Conservation (phyloP, 148 eudicot genomes). For the Pouteria glomerata region DNA sequence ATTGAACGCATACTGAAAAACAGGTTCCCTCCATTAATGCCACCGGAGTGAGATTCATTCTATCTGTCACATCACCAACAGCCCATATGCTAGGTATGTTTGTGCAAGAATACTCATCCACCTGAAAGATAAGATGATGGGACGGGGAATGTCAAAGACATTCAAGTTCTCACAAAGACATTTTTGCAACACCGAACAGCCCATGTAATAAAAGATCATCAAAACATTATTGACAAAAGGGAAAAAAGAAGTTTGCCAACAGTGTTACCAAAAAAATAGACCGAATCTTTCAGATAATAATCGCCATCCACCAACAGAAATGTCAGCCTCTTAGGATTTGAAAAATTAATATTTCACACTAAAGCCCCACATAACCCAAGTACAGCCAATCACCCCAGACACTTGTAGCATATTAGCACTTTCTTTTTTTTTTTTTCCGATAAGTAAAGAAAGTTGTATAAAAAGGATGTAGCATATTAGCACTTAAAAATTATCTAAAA, state of each 20-base stretch:
- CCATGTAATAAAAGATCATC: neutral
- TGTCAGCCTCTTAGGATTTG: neutral
- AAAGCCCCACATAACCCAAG: neutral
- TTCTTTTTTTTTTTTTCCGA: too few relatives aligned
- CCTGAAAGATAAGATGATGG: slow-evolving; percentile 38
- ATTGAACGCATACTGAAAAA: slow-evolving; percentile 63
- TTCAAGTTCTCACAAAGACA: neutral
- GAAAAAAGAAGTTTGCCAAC: neutral
- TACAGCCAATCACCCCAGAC: neutral
- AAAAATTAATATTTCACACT: neutral
- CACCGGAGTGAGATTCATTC: slow-evolving; percentile 97
- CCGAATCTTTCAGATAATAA: too few relatives aligned
- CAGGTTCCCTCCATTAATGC: slow-evolving; percentile 96
- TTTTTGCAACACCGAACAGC: neutral
- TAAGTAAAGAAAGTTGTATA: too few relatives aligned
- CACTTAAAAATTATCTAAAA: too few relatives aligned
- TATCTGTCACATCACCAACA: slow-evolving; percentile 87
- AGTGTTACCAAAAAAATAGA: too few relatives aligned
- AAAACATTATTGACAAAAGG: neutral
- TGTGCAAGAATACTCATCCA: slow-evolving; percentile 76
- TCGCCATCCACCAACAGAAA: neutral
- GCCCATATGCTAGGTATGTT: slow-evolving; percentile 94
- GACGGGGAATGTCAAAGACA: neutral
- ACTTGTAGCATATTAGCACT: too few relatives aligned
- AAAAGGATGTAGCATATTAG: too few relatives aligned